Percentiles rank a stretch among this genome's conserved stretches.
Conservation (phyloP, 768 basidiomycete species). For the Collybia sp. region DNA sequence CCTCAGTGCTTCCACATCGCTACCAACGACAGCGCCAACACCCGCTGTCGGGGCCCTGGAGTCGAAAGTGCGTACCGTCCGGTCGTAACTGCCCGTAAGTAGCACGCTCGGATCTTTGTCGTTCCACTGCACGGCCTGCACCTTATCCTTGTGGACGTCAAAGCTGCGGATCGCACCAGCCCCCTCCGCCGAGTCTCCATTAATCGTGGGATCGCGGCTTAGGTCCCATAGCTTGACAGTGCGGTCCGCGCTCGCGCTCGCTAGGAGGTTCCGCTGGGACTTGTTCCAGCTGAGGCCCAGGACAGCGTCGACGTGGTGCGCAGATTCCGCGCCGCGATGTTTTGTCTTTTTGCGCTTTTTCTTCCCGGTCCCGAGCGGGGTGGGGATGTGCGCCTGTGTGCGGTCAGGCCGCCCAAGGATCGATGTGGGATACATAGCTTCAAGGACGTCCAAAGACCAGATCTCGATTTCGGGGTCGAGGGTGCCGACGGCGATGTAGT, state of each 20-base stretch:
- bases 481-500: constrained; percentile 94
- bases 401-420: constrained; percentile 89
- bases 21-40: constrained; percentile 80
- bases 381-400: constrained; percentile 73
- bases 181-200: constrained; percentile 18
- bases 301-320: constrained; percentile 91
- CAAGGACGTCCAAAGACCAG: constrained; percentile 92
- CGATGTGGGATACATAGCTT: constrained; percentile 89
- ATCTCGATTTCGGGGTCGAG: constrained; percentile 98
- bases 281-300: constrained; percentile 93
- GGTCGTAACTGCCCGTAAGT: constrained; percentile 91
- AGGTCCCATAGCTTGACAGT: constrained; percentile 99
- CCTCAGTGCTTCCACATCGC: constrained; percentile 88
- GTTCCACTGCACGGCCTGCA: constrained; percentile 97
- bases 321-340: constrained; percentile 51
- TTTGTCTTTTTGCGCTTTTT: constrained; percentile 91
- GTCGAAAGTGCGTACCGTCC: constrained; percentile 94
- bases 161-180: constrained; percentile 82
- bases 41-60: constrained; percentile 77
- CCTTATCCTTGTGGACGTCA: constrained; percentile 85
- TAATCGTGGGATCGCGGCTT: constrained; percentile 53
- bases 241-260: constrained; percentile 88
- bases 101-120: constrained; percentile 82
- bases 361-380: constrained; percentile 87
- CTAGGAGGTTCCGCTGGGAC: constrained; percentile 82